Percentiles rank a stretch among this genome's conserved stretches.
Evolutionary conservation across 176 grass and related monocot species (phyloP).

Genomic region (Chloris gayana): DNA sequence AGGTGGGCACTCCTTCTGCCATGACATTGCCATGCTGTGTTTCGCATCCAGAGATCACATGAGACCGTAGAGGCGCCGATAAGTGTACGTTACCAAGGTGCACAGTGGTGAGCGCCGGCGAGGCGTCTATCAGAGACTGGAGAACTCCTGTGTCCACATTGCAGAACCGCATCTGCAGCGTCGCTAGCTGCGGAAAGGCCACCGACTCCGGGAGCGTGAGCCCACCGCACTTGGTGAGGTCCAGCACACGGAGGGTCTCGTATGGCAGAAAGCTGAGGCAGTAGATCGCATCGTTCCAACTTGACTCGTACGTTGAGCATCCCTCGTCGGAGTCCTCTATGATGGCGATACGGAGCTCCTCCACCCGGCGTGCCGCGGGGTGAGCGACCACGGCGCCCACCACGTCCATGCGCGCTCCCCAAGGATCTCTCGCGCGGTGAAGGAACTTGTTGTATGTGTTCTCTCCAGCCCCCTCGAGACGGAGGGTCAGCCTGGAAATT

Average conservation of each 20-base stretch:
- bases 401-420: not conserved
- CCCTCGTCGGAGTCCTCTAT: not conserved
- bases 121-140: not conserved
- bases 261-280: not conserved
- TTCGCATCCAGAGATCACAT: no score
- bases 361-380: not conserved
- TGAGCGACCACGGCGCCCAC: not conserved
- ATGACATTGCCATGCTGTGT: no score
- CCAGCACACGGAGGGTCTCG: not conserved
- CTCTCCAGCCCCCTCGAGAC: not conserved
- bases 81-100: not conserved
- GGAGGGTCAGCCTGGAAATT: not conserved
- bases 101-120: not conserved
- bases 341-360: not conserved
- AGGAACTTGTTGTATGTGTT: no score
- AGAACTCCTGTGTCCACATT: fast-evolving
- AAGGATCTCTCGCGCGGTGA: no score
- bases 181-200: not conserved
- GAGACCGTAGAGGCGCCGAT: no score
- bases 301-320: no score
- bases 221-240: not conserved
- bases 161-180: not conserved
- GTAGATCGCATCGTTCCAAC: no score
- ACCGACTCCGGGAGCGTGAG: no score
- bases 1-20: not conserved